Evolutionary conservation across 2,329 filamentous ascomycete genomes (phyloP), one percentile per base, ranked within the genome.

Genomic region (Chaetomium sp.): DNA sequence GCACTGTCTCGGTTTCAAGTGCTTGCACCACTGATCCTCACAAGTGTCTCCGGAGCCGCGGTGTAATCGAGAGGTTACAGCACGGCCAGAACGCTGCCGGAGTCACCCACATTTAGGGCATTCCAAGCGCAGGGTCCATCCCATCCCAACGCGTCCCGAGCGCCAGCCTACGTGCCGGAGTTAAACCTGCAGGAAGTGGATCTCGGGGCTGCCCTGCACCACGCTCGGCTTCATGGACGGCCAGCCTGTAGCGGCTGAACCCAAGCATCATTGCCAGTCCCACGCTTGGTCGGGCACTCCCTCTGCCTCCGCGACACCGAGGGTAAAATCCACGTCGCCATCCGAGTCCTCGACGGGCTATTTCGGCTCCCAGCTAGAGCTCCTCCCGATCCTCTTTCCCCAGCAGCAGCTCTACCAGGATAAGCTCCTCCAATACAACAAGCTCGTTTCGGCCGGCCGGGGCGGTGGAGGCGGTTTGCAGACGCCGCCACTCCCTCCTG

Each of bases 361-460:
- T 60, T 69, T 69, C 57, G 47, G 71, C 64, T 62, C 75, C 51
- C 75, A 76, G 63, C 33, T 86, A 71, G 83, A 87, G 68, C 78
- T 86, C 65, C 78, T 85, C 31, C 85, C 85, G 42, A 81, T 86
- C 68, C 77, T 87, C 70, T 79, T 87, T 64, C 85, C 85, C 19
- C 85, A 87, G 67, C 85, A 87, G 67, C 85, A 87, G 69, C 78
- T 82, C 38, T 84, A 87, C 75, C 84, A 88, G 72, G 84, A 84
- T 61, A 85, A 87, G 75, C 82, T 89, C 63, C 80, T 85, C 59
- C 82, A 87, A 70, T 89, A 89, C 80, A 89, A 88, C 75, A 85
- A 83, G 73, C 84, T 89, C 73, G 82, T 89, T 70, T 84, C 85
- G 60, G 82, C 85, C 57, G 79, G 83, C 63, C 79, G 85, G 72